phyloP scores from a whole-genome alignment of 768 basidiomycete genomes.

The Serendipita indica region DNA sequence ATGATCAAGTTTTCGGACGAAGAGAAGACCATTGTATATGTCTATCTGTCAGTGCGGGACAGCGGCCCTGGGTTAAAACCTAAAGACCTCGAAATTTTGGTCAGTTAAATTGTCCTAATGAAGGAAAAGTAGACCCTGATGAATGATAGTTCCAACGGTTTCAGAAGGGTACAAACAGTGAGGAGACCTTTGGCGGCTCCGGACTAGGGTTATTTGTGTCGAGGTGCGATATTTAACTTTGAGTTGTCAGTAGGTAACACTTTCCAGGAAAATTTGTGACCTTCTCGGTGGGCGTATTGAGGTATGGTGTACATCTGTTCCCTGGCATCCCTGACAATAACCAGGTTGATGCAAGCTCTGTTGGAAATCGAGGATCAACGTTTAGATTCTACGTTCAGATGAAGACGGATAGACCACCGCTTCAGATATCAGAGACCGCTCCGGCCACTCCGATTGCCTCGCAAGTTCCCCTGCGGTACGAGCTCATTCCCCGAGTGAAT shows the following conservation, averaged over 20 bases:
- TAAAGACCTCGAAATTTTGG: conserved; percentile 23
- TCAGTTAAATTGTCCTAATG: background rate
- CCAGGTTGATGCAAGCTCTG: conserved; percentile 23
- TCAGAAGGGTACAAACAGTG: conserved; percentile 22
- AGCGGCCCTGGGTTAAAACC: conserved; percentile 26
- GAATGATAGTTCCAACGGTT: conserved; percentile 21
- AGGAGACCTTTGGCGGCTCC: conserved; percentile 18
- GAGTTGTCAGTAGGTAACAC: background rate
- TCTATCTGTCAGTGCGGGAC: conserved; percentile 25
- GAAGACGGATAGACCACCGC: conserved; percentile 4
- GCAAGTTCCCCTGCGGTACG: background rate
- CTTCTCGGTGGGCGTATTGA: conserved; percentile 23
- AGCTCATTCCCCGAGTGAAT: background rate
- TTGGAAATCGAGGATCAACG: conserved; percentile 24
- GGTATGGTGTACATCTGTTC: conserved; percentile 6
- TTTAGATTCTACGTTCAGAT: conserved; percentile 28
- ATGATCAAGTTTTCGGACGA: background rate
- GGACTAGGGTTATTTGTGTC: conserved; percentile 27
- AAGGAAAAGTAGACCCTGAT: background rate
- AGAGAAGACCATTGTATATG: conserved; percentile 17
- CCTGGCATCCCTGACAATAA: background rate
- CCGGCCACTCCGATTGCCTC: background rate
- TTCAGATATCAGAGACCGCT: background rate
- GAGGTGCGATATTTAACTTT: conserved; percentile 12
- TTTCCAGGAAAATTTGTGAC: conserved; percentile 17